Evolutionary conservation across 129 eudicot species (phyloP).

Genomic region (Lonicera japonica): DNA sequence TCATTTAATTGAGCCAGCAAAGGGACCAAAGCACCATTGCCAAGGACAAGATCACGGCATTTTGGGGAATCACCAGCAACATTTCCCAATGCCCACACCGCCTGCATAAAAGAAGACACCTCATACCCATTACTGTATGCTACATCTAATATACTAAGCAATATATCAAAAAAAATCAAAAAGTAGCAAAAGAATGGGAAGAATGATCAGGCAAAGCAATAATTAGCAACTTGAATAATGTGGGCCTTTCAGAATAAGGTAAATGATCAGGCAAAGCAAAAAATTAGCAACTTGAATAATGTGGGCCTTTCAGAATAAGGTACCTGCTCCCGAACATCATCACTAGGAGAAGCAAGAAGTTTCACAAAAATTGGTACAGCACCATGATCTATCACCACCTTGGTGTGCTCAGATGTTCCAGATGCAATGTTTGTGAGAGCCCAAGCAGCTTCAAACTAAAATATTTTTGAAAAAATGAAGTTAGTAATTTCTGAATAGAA

Average conservation of each 20-base stretch:
- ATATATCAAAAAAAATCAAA: background rate
- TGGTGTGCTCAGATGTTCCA: slow-evolving; percentile 83
- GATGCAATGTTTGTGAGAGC: slow-evolving; percentile 89
- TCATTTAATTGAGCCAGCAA: slow-evolving; percentile 65
- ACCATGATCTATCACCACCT: slow-evolving; percentile 82
- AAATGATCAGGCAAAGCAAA: slow-evolving; percentile 4
- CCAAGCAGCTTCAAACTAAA: slow-evolving; percentile 90
- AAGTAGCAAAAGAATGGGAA: too few relatives aligned
- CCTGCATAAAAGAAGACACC: slow-evolving; percentile 27
- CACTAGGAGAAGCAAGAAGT: slow-evolving; percentile 72
- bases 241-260: background rate
- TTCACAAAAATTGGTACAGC: slow-evolving; percentile 85
- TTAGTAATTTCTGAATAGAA: background rate
- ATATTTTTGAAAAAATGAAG: background rate
- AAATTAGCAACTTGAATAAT: background rate
- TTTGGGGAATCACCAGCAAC: slow-evolving; percentile 88
- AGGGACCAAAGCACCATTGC: slow-evolving; percentile 56
- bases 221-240: background rate
- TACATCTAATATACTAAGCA: background rate
- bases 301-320: background rate
- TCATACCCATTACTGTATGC: background rate
- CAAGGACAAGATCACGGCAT: slow-evolving; percentile 74
- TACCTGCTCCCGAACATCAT: slow-evolving; percentile 92
- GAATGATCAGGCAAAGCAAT: background rate
- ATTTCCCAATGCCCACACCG: slow-evolving; percentile 87